Conservation (phyloP, 2,329 filamentous ascomycete genomes). For the Rhinocladiella mackenziei region DNA sequence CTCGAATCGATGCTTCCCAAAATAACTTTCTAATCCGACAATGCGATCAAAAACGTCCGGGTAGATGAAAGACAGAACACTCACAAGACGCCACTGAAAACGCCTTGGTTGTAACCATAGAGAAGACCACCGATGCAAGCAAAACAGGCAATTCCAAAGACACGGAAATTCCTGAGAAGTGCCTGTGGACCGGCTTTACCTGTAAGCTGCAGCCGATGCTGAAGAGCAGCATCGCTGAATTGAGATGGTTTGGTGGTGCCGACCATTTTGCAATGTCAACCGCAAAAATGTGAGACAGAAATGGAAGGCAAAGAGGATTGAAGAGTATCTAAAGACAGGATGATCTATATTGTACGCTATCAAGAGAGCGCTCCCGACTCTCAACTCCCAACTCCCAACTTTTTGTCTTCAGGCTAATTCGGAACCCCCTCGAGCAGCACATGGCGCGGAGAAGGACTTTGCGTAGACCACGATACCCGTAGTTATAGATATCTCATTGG, state of each 20-base stretch:
- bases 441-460: too few species aligned
- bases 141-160: conserved; percentile 54
- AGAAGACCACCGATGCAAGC: conserved; percentile 51
- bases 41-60: too few species aligned
- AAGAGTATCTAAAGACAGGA: too few species aligned
- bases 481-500: conserved; percentile 11
- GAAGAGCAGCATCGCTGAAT: conserved; percentile 28
- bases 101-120: conserved; percentile 72
- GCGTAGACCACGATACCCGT: neutral
- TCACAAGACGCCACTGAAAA: conserved; percentile 65
- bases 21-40: too few species aligned
- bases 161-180: conserved; percentile 51
- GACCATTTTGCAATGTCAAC: conserved; percentile 22
- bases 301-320: neutral
- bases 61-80: conserved; percentile 47
- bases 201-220: conserved; percentile 35
- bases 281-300: neutral
- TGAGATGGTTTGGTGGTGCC: conserved; percentile 18
- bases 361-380: too few species aligned
- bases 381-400: neutral
- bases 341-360: too few species aligned
- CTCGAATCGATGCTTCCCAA: too few species aligned
- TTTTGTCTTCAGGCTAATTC: conserved; percentile 22
- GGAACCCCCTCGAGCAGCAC: conserved; percentile 4
- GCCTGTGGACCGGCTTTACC: conserved; percentile 46